Evolutionary conservation across 140 eudicot species (phyloP).

Genomic region (Oenanthe javanica): DNA sequence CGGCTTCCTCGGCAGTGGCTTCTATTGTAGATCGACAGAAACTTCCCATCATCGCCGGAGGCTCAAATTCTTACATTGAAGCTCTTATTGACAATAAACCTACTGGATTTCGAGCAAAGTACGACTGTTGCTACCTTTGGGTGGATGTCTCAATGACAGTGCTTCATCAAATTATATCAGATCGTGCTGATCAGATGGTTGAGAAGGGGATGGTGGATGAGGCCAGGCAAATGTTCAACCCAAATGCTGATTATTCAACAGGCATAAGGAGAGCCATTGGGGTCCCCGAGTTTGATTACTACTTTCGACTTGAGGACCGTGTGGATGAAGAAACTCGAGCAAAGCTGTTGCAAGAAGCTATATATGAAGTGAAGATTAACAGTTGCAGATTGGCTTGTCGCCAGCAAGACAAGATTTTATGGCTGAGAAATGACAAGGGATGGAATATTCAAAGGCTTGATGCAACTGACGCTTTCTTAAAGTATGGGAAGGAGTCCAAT

Average conservation of each 20-base stretch:
- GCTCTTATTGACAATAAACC: slow-evolving; percentile 38
- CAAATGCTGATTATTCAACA: slow-evolving; percentile 56
- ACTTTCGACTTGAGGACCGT: slow-evolving; percentile 34
- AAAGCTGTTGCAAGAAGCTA: slow-evolving; percentile 42
- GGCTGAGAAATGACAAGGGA: slow-evolving; percentile 41
- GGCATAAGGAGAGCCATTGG: slow-evolving; percentile 90
- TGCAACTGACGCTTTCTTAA: slow-evolving; percentile 56
- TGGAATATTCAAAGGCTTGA: slow-evolving; percentile 75
- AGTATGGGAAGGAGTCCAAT: slow-evolving; percentile 35
- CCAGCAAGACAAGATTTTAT: slow-evolving; percentile 51
- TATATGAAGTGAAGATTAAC: slow-evolving; percentile 43
- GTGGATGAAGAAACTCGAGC: slow-evolving; percentile 19
- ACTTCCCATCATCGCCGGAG: slow-evolving; percentile 86
- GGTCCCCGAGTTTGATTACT: slow-evolving; percentile 67
- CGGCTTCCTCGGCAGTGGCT: slow-evolving; percentile 46
- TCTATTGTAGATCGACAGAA: slow-evolving; percentile 51
- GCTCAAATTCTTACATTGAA: slow-evolving; percentile 79
- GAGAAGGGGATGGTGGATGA: slow-evolving; percentile 61
- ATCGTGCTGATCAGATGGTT: slow-evolving; percentile 78
- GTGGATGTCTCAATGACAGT: slow-evolving; percentile 65
- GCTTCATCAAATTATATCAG: slow-evolving; percentile 40
- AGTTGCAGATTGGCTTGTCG: slow-evolving; percentile 48
- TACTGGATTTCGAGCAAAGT: slow-evolving; percentile 36
- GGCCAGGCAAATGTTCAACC: slow-evolving; percentile 47
- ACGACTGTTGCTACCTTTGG: slow-evolving; percentile 86